phyloP scores from a whole-genome alignment of 768 basidiomycete genomes.

The Tricholoma saponaceum region DNA sequence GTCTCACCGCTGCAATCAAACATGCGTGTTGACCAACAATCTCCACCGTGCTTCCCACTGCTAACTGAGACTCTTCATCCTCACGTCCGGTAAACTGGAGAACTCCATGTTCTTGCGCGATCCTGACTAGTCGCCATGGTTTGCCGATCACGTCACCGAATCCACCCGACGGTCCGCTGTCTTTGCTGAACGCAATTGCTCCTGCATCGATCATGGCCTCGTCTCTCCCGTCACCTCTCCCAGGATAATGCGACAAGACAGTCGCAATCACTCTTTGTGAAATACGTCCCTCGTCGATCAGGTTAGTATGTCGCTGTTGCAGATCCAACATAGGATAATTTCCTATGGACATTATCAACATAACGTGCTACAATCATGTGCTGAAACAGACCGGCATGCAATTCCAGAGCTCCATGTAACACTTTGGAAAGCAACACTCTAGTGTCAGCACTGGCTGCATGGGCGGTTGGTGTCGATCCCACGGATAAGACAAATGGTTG shows the following conservation, averaged over 20 bases:
- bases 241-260: slow-evolving; percentile 78
- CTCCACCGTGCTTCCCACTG: slow-evolving; percentile 60
- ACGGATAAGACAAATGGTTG: slow-evolving; percentile 70
- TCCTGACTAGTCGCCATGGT: slow-evolving; percentile 59
- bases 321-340: slow-evolving; percentile 84
- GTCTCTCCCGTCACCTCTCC: slow-evolving; percentile 55
- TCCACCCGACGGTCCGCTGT: slow-evolving; percentile 67
- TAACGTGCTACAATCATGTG: background rate
- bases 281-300: slow-evolving; percentile 53
- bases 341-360: slow-evolving; percentile 31
- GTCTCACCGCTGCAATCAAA: slow-evolving; percentile 60
- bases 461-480: slow-evolving; percentile 86
- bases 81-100: slow-evolving; percentile 35
- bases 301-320: slow-evolving; percentile 74
- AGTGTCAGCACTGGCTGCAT: slow-evolving; percentile 60
- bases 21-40: slow-evolving; percentile 88
- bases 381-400: slow-evolving; percentile 60
- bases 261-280: slow-evolving; percentile 68
- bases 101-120: slow-evolving; percentile 80
- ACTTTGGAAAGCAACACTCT: slow-evolving; percentile 37
- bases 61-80: slow-evolving; percentile 26
- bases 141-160: slow-evolving; percentile 71
- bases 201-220: slow-evolving; percentile 83
- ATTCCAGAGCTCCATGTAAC: slow-evolving; percentile 62
- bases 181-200: slow-evolving; percentile 84